Evolutionary conservation across 106 monocot genomes (phyloP).

Genomic region (Allium fistulosum): DNA sequence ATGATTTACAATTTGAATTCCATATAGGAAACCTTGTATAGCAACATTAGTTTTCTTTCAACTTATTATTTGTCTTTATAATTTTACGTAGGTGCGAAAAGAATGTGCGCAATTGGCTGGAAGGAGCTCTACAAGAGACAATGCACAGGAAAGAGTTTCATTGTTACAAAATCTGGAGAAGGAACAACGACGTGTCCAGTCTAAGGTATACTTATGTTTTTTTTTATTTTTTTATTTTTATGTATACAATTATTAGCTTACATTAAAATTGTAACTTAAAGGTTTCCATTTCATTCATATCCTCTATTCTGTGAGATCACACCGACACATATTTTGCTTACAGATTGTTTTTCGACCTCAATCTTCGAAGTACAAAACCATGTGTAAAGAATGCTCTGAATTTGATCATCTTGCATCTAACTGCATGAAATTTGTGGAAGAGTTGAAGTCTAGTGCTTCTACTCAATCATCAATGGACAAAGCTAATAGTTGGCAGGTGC

Average conservation of each 20-base stretch:
- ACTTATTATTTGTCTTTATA: not conserved
- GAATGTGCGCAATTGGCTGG: constrained; percentile 57
- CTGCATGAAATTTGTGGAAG: constrained; percentile 21
- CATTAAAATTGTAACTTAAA: not conserved
- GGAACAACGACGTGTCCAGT: constrained; percentile 28
- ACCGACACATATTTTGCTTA: constrained; percentile 12
- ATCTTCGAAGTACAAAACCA: constrained; percentile 38
- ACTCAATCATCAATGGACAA: constrained; percentile 21
- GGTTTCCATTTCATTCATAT: not conserved
- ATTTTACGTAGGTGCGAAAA: constrained; percentile 46
- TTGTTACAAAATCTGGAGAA: constrained; percentile 29
- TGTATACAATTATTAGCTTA: not conserved
- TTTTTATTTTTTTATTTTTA: not conserved
- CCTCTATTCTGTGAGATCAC: not conserved
- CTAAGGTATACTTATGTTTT: constrained; percentile 38
- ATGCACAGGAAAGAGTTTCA: constrained; percentile 15
- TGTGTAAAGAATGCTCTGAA: constrained; percentile 31
- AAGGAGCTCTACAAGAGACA: constrained; percentile 5
- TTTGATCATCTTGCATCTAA: constrained; percentile 28
- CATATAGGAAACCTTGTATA: not conserved
- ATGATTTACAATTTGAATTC: no score
- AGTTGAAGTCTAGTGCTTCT: constrained; percentile 19
- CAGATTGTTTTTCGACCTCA: constrained; percentile 80
- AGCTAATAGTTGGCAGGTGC: constrained; percentile 77
- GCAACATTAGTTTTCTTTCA: not conserved